Base-by-base conservation (phyloP, 352 stramenopile species). In the Chrysophaeum taylorii region DNA sequence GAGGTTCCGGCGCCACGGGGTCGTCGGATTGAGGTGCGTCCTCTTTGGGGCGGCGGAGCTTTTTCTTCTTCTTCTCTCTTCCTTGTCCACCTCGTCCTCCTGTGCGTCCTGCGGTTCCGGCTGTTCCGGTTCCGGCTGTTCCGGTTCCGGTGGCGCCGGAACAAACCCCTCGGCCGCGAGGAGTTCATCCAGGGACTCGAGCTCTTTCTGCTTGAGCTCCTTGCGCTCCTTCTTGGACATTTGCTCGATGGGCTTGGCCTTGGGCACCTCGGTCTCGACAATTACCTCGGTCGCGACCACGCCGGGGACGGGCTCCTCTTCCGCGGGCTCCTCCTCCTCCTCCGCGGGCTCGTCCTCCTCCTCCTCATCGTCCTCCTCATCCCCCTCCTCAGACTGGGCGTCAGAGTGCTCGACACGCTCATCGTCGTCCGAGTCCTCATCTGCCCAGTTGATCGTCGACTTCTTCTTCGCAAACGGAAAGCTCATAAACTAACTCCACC, bases 231-330 rank as follows among this genome's bases (percentile, higher is more conserved):
- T 35, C 50, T 37, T 62, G 50, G 4, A 25, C 50, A 62, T 33
- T 21, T 62, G 50, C 50, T 62, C 50, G n/a, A 62, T 31, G 23
- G 50, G 25, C 50, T 62, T 62, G 50, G 50, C 25, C 50, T 62
- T 62, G 25, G 50, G 50, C 25, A n/a, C n/a, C n/a, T n/a, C n/a
- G n/a, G n/a, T n/a, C n/a, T n/a, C n/a, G n/a, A n/a, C n/a, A n/a
- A n/a, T n/a, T n/a, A n/a, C n/a, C n/a, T n/a, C n/a, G n/a, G n/a
- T n/a, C n/a, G n/a, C n/a, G n/a, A n/a, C n/a, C n/a, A n/a, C n/a
- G n/a, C n/a, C n/a, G n/a, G n/a, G n/a, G n/a, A n/a, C n/a, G n/a
- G n/a, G n/a, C n/a, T n/a, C n/a, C n/a, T n/a, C n/a, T n/a, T 38
- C 38, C 25, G 1, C 50, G 50, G 7, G 18, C 12, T 54, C 21